These are phyloP conservation scores for Colletotrichum graminicola DNA, from an alignment of 2,329 filamentous ascomycete genomes.

Conservation along the genomic window DNA sequence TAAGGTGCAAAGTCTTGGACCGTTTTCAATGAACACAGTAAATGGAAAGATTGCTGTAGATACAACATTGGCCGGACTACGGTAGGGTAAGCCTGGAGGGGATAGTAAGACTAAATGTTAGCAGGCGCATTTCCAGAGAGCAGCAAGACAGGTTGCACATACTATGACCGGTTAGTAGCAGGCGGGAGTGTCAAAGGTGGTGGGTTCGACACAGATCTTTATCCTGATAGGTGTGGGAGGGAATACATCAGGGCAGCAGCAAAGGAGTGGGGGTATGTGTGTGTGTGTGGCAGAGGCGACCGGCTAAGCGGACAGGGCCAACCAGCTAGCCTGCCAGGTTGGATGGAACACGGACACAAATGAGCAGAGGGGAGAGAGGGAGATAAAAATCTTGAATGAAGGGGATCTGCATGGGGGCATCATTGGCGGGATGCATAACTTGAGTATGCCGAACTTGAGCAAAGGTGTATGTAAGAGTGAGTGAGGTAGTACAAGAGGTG, in stretches of 20 bases:
- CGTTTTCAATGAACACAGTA: background rate
- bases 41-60: background rate
- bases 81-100: slow-evolving; percentile 7
- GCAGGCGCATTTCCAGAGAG: slow-evolving; percentile 9
- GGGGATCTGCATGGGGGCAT: slow-evolving; percentile 30
- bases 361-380: slow-evolving; percentile 7
- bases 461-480: slow-evolving; percentile 21
- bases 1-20: background rate
- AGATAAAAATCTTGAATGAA: slow-evolving; percentile 11
- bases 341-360: slow-evolving; percentile 22
- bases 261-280: slow-evolving; percentile 29
- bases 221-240: slow-evolving; percentile 38
- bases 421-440: slow-evolving; percentile 35
- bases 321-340: slow-evolving; percentile 12
- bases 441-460: slow-evolving; percentile 7
- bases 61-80: background rate
- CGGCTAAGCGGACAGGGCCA: slow-evolving; percentile 20
- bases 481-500: slow-evolving; percentile 18
- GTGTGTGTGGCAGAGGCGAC: slow-evolving; percentile 30
- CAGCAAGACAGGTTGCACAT: slow-evolving; percentile 30
- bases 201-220: slow-evolving; percentile 21
- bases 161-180: slow-evolving; percentile 24
- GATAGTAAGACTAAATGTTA: slow-evolving; percentile 33
- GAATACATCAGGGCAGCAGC: slow-evolving; percentile 27
- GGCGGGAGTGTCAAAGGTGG: slow-evolving; percentile 17